Conservation (phyloP, 768 basidiomycete genomes). For the Suillus placidus region DNA sequence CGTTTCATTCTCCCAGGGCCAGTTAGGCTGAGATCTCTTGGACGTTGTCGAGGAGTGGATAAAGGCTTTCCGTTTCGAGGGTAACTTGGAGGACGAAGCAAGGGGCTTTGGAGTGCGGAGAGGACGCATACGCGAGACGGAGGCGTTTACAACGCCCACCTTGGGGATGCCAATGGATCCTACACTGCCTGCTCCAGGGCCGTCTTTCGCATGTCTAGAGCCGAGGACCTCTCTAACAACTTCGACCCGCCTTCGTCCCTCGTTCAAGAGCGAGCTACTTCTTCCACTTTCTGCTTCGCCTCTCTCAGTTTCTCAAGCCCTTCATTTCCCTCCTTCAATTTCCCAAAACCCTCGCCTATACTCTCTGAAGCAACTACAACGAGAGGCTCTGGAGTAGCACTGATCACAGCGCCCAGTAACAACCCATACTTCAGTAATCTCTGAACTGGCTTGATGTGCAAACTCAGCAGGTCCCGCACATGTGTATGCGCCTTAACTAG, state of each 20-base stretch:
- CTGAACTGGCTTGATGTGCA: conserved; percentile 98
- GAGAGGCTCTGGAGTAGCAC: conserved; percentile 63
- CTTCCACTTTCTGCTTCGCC: conserved; percentile 66
- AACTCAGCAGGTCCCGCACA: conserved; percentile 90
- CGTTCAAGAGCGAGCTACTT: conserved; percentile 76
- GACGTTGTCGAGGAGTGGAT: too few species aligned
- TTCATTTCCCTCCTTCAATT: conserved; percentile 20
- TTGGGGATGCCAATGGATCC: conserved; percentile 44
- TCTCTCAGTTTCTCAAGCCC: conserved; percentile 43
- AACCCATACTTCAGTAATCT: conserved; percentile 93
- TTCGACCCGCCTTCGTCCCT: conserved; percentile 73
- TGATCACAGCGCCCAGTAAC: conserved; percentile 74
- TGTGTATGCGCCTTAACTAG: conserved; percentile 75
- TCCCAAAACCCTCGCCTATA: conserved; percentile 5
- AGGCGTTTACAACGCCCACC: conserved; percentile 48
- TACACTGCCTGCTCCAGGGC: conserved; percentile 44
- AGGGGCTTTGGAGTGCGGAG: conserved; percentile 35
- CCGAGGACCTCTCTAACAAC: conserved; percentile 76
- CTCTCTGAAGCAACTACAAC: conserved; percentile 12
- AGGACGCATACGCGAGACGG: conserved; percentile 62
- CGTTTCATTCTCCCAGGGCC: too few species aligned
- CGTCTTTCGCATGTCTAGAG: conserved; percentile 35
- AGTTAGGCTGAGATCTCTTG: too few species aligned
- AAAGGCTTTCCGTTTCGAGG: conserved; percentile 29
- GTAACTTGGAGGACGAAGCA: conserved; percentile 20